phyloP scores from a whole-genome alignment of 2,329 filamentous ascomycete species.

The Phyllosticta citribraziliensis region DNA sequence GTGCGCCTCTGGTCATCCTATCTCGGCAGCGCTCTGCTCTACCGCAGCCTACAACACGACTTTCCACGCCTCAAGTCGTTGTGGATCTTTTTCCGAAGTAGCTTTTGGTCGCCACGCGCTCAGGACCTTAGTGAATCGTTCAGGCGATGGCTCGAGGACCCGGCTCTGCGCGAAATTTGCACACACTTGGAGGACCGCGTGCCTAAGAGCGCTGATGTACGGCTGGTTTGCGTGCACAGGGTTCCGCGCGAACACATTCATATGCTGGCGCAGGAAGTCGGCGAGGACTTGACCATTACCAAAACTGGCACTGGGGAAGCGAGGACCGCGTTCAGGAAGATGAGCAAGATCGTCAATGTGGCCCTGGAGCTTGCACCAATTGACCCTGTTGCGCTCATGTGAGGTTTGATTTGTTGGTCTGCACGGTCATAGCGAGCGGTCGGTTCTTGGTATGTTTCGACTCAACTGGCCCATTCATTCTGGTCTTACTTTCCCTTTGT shows the following conservation, averaged over 20 bases:
- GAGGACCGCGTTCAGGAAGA: conserved; percentile 22
- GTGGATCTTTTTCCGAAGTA: conserved; percentile 23
- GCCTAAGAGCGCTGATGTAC: conserved; percentile 19
- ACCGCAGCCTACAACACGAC: conserved; percentile 24
- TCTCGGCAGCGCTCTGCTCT: conserved; percentile 20
- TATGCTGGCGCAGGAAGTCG: conserved; percentile 40
- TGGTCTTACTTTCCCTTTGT: too few species aligned
- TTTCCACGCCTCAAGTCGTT: conserved; percentile 26
- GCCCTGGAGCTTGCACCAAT: conserved; percentile 7
- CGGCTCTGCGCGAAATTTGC: conserved; percentile 25
- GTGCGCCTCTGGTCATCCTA: conserved; percentile 28
- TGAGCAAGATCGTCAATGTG: conserved; percentile 14
- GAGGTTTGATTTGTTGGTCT: neutral
- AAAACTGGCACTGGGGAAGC: conserved; percentile 19
- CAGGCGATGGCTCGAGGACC: conserved; percentile 27
- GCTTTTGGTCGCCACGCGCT: conserved; percentile 11
- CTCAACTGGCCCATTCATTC: too few species aligned
- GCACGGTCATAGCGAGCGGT: too few species aligned
- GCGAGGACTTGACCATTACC: conserved; percentile 40
- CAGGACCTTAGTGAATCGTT: conserved; percentile 20
- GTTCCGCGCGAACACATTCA: conserved; percentile 34
- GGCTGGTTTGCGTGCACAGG: conserved; percentile 28
- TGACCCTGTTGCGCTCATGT: neutral
- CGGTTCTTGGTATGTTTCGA: too few species aligned
- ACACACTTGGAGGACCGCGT: conserved; percentile 22